Evolutionary conservation across 495 filamentous ascomycete species (phyloP), one percentile per base, ranked within the genome.

Genomic region (Daldinia loculata): DNA sequence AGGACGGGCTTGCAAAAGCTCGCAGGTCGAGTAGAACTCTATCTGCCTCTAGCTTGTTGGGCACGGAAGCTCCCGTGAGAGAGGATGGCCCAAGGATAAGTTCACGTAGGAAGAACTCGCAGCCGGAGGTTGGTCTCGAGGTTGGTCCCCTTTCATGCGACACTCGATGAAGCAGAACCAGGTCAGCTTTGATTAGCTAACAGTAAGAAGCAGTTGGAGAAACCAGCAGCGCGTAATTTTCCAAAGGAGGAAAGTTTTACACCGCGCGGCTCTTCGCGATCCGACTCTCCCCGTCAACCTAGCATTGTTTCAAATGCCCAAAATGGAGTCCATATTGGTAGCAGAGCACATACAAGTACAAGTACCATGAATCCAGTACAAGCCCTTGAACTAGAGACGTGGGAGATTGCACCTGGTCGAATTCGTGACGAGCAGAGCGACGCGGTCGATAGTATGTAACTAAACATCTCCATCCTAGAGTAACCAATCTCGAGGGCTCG

Each of bases 361-460:
- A 50, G 8, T 15, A 39, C 19, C 19, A 11, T 30, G 4, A 45
- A 58, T 29, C 32, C 56, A 26, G 68, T 56, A 19, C 68, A 77
- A 3, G 55, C 74, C 1, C 66, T 80, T 4, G 75, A 83, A 51
- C 79, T 84, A 70, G 81, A 83, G 60, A 63, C 58, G 9, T 80
- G 79, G 79, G 79, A 80, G 39, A 26, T 79, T 7, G 77, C 78
- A 1, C 77, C 78, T 1, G 78, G 78, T 26, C 74, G 74, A 0
- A 66, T 77, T 36, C 52, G 61, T 9, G 66, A 77, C 12, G 63
- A 60, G 12, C 5, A 57, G 6, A 61, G 55, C 2, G 45, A 43
- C 2, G 53, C 68, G 1, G 38, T 65, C 8, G 71, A 78, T 11
- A 76, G 79, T 79, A 74, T 45, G 55, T 32, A 4, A 29, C 30